A percentile compares a stretch with the other conserved stretches of the same genome.
These are phyloP conservation scores for Penicillium sp. DNA, from an alignment of 2,329 filamentous ascomycete genomes.

Conservation along the genomic window DNA sequence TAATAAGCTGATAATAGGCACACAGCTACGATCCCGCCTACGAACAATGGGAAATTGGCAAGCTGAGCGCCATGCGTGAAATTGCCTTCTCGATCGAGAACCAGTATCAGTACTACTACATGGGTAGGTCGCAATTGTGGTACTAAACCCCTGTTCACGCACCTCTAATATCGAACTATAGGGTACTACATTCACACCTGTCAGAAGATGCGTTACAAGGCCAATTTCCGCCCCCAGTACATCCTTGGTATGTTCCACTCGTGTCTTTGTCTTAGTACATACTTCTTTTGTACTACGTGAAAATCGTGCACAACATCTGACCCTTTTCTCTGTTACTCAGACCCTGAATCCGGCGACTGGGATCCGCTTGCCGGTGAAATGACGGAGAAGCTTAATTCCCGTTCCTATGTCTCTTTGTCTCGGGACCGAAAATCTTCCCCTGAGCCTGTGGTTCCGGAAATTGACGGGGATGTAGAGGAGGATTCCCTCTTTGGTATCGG, in stretches of 20 bases:
- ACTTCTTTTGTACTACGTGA: neutral
- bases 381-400: conserved; percentile 42
- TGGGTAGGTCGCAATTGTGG: conserved; percentile 48
- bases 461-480: conserved; percentile 34
- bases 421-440: conserved; percentile 32
- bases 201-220: conserved; percentile 55
- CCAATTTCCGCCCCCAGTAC: conserved; percentile 47
- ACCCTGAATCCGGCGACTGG: conserved; percentile 50
- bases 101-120: conserved; percentile 62
- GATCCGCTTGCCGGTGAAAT: conserved; percentile 46
- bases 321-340: conserved; percentile 26
- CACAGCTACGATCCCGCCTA: conserved; percentile 60
- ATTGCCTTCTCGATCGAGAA: conserved; percentile 56
- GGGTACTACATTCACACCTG: conserved; percentile 63
- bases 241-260: conserved; percentile 43
- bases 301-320: conserved; percentile 4
- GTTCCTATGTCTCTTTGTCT: conserved; percentile 48
- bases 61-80: conserved; percentile 62
- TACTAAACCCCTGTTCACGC: neutral
- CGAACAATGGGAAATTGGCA: conserved; percentile 62
- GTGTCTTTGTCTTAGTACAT: neutral
- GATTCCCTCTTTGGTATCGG: conserved; percentile 47
- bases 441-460: conserved; percentile 4
- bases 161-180: conserved; percentile 20
- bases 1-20: neutral